Evolutionary conservation across 768 basidiomycete genomes (phyloP).

Genomic region (Lanmaoa pseudosensibilis): DNA sequence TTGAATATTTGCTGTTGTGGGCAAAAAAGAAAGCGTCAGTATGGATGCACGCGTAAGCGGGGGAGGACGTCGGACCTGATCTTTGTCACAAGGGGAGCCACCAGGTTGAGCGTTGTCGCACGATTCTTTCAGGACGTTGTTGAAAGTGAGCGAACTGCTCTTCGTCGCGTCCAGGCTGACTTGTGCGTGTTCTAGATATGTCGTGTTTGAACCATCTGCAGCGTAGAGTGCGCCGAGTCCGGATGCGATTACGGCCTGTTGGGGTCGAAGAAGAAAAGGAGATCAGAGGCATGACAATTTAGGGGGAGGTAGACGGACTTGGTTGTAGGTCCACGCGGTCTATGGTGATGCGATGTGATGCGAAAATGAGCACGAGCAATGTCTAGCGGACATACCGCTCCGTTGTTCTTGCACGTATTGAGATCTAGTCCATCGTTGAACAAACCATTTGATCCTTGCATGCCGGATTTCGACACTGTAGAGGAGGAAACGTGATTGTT

Average conservation of each 20-base stretch:
- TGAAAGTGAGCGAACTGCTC: constrained; percentile 33
- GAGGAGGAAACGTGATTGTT: neutral
- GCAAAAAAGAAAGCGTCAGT: neutral
- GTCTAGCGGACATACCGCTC: constrained; percentile 19
- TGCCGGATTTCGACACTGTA: constrained; percentile 30
- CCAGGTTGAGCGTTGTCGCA: constrained; percentile 48
- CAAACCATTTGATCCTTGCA: constrained; percentile 29
- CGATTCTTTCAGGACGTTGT: constrained; percentile 48
- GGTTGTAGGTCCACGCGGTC: constrained; percentile 64
- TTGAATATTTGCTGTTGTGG: constrained; percentile 31
- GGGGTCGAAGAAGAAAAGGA: neutral
- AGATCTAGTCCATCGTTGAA: constrained; percentile 32
- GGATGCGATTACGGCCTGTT: constrained; percentile 54
- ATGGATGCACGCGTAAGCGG: too few relatives aligned
- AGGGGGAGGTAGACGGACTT: constrained; percentile 34
- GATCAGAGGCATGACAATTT: neutral
- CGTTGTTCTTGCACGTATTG: constrained; percentile 31
- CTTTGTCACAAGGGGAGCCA: constrained; percentile 43
- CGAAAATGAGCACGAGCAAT: too few relatives aligned
- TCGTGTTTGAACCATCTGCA: constrained; percentile 37
- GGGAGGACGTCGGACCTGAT: constrained; percentile 37
- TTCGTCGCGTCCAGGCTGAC: constrained; percentile 55
- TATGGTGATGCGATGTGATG: constrained; percentile 19
- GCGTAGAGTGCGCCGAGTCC: constrained; percentile 48
- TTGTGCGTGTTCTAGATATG: constrained; percentile 48